These are phyloP conservation scores for Galerina sulciceps DNA, from an alignment of 768 basidiomycete genomes.

Conservation along the genomic window DNA sequence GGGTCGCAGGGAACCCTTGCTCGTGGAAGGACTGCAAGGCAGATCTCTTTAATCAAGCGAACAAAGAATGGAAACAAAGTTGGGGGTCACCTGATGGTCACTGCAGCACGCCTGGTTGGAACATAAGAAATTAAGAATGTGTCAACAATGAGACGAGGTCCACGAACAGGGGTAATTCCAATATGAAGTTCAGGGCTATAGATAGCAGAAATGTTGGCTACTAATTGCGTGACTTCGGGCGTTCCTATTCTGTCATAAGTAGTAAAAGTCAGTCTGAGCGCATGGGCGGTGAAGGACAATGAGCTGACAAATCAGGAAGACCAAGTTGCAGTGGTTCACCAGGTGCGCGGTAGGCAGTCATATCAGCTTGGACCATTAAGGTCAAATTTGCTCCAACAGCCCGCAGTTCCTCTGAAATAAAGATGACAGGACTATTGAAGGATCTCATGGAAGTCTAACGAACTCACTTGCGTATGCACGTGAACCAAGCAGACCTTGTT, in stretches of 20 bases:
- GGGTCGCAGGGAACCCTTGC: slow-evolving; percentile 84
- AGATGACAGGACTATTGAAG: neutral
- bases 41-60: neutral
- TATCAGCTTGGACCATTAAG: slow-evolving; percentile 90
- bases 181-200: slow-evolving; percentile 83
- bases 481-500: slow-evolving; percentile 86
- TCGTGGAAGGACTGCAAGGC: slow-evolving; percentile 69
- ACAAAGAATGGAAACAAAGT: neutral
- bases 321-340: slow-evolving; percentile 86
- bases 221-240: slow-evolving; percentile 73
- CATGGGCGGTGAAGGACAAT: neutral
- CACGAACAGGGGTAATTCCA: slow-evolving; percentile 63
- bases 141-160: neutral
- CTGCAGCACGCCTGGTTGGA: slow-evolving; percentile 77
- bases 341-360: slow-evolving; percentile 83
- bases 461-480: slow-evolving; percentile 77
- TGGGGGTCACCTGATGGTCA: slow-evolving; percentile 76
- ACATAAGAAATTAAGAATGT: slow-evolving; percentile 2
- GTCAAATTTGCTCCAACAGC: slow-evolving; percentile 66
- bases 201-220: slow-evolving; percentile 74
- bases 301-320: slow-evolving; percentile 67
- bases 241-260: slow-evolving; percentile 67
- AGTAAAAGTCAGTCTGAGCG: neutral
- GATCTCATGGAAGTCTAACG: neutral
- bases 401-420: slow-evolving; percentile 57